phyloP scores from a whole-genome alignment of 1,284 basidiomycete genomes.

The Rhizoctonia solani region DNA sequence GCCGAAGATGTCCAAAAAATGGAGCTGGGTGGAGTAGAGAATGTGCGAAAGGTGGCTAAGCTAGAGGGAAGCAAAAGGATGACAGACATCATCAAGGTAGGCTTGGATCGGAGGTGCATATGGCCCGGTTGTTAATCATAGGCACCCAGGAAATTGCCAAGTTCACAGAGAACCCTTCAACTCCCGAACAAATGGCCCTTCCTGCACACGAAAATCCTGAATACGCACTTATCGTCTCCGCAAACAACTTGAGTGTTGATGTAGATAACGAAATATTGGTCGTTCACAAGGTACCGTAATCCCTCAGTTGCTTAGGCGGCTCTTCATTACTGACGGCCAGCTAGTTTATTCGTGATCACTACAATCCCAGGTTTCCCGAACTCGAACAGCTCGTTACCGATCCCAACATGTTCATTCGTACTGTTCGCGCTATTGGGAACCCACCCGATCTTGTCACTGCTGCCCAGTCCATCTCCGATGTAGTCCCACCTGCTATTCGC shows the following conservation, averaged over 20 bases:
- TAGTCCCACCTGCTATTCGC: conserved; percentile 89
- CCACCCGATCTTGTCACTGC: conserved; percentile 64
- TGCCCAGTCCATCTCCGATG: conserved; percentile 79
- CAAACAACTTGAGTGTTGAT: conserved; percentile 98
- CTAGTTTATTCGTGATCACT: conserved; percentile 98
- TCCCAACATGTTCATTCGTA: conserved; percentile 89
- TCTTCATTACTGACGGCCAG: neutral
- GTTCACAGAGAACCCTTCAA: conserved; percentile 76
- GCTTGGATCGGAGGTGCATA: conserved; percentile 37
- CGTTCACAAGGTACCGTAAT: conserved; percentile 82
- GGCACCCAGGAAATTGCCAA: conserved; percentile 78
- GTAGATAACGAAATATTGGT: conserved; percentile 97
- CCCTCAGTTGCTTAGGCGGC: conserved; percentile 21
- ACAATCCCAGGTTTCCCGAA: conserved; percentile 94
- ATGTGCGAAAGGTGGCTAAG: conserved; percentile 85
- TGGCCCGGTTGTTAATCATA: neutral
- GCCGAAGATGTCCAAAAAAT: conserved; percentile 90
- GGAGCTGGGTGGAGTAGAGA: conserved; percentile 81
- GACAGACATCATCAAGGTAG: conserved; percentile 79
- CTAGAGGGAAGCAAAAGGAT: conserved; percentile 86
- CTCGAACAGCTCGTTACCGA: conserved; percentile 93
- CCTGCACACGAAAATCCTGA: conserved; percentile 93
- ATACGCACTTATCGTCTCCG: conserved; percentile 94
- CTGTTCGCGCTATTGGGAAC: conserved; percentile 89
- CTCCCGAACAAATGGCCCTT: conserved; percentile 73